phyloP scores from a whole-genome alignment of 2,329 filamentous ascomycete species.

The Colletotrichum tanaceti region DNA sequence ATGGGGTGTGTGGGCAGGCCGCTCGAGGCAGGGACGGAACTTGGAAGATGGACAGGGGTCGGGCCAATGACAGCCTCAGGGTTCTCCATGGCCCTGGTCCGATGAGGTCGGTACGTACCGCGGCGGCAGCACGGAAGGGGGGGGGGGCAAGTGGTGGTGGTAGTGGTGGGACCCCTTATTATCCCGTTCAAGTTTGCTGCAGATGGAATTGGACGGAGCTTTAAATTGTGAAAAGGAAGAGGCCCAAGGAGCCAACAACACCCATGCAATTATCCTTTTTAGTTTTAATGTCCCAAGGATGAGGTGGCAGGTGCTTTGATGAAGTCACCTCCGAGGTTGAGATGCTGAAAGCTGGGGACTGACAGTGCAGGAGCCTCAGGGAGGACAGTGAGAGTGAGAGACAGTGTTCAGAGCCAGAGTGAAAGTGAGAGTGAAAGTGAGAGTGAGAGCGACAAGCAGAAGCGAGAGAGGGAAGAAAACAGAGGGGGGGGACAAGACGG shows the following conservation, averaged over 20 bases:
- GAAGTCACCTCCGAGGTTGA: slow-evolving; percentile 6
- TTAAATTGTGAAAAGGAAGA: slow-evolving; percentile 28
- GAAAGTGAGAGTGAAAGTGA: slow-evolving; percentile 13
- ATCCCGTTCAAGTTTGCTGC: slow-evolving; percentile 20
- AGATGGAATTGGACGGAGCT: slow-evolving; percentile 32
- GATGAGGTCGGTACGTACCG: slow-evolving; percentile 14
- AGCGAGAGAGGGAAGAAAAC: background rate
- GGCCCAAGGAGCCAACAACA: background rate
- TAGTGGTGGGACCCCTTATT: slow-evolving; percentile 29
- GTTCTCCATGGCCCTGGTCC: slow-evolving; percentile 6
- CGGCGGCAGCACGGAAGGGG: background rate
- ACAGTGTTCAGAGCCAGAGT: slow-evolving; percentile 20
- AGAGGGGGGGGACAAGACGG: background rate
- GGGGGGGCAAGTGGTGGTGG: background rate
- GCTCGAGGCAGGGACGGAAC: background rate
- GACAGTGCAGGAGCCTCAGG: too few species aligned
- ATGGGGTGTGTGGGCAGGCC: slow-evolving; percentile 21
- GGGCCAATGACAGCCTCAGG: slow-evolving; percentile 22
- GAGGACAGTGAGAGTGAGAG: background rate
- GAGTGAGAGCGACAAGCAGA: slow-evolving; percentile 13
- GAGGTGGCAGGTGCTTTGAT: slow-evolving; percentile 5
- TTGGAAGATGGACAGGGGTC: slow-evolving; percentile 1
- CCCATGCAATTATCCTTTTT: background rate
- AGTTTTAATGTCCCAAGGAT: background rate
- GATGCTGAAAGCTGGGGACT: background rate